Conservation (phyloP, 2,329 filamentous ascomycete species). For the Talaromyces sp. region DNA sequence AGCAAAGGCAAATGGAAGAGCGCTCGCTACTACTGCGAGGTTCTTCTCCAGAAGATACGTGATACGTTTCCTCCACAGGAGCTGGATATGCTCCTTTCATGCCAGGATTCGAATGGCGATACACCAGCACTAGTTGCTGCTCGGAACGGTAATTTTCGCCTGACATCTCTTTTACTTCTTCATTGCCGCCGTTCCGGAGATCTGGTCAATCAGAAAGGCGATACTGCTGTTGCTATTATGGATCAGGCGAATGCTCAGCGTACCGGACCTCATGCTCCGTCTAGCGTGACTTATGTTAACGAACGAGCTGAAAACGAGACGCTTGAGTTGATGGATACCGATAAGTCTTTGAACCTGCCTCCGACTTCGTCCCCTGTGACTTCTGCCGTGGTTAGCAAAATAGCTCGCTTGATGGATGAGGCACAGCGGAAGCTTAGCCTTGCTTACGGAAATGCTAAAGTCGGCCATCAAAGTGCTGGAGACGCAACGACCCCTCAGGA, state of each 20-base stretch:
- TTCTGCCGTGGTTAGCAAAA: slow-evolving; percentile 66
- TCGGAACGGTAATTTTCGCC: slow-evolving; percentile 79
- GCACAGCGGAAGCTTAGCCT: slow-evolving; percentile 68
- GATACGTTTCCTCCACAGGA: slow-evolving; percentile 73
- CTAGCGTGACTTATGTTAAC: slow-evolving; percentile 57
- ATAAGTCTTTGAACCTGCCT: slow-evolving; percentile 31
- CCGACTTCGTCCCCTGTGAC: slow-evolving; percentile 61
- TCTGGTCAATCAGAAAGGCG: slow-evolving; percentile 75
- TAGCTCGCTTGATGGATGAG: slow-evolving; percentile 67
- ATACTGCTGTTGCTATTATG: slow-evolving; percentile 82
- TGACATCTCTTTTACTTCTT: slow-evolving; percentile 64
- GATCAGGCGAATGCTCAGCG: slow-evolving; percentile 68
- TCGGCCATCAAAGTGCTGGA: slow-evolving; percentile 55
- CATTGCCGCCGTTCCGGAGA: slow-evolving; percentile 76
- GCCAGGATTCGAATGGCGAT: slow-evolving; percentile 82
- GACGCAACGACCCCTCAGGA: slow-evolving; percentile 44
- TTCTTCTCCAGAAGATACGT: slow-evolving; percentile 80
- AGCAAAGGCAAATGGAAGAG: slow-evolving; percentile 84
- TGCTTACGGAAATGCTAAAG: slow-evolving; percentile 60
- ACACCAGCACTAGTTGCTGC: slow-evolving; percentile 87
- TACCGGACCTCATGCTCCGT: slow-evolving; percentile 66
- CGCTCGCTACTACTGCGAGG: slow-evolving; percentile 90
- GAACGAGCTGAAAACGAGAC: slow-evolving; percentile 35
- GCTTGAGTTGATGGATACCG: slow-evolving; percentile 30
- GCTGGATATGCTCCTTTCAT: slow-evolving; percentile 75